Percentiles rank a stretch among this genome's conserved stretches.
Conservation (phyloP, 495 filamentous ascomycete species). For the Neurospora sp. region DNA sequence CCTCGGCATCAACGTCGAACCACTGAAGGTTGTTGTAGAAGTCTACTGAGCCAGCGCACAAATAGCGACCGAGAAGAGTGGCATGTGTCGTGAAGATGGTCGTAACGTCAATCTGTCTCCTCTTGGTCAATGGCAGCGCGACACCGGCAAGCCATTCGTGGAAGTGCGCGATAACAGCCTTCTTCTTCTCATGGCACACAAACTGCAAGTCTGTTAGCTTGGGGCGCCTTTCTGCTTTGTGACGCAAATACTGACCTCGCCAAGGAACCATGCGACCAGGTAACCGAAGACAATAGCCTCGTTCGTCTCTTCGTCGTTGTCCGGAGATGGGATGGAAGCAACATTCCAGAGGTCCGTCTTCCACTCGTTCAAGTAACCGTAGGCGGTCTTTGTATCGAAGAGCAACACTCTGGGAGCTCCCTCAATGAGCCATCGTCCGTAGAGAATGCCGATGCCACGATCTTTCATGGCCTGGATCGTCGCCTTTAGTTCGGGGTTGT, state of each 20-base stretch:
- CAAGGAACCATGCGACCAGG: constrained; percentile 93
- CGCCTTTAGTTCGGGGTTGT: constrained; percentile 64
- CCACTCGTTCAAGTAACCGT: constrained; percentile 90
- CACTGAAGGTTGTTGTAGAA: constrained; percentile 99
- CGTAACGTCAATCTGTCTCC: constrained; percentile 88
- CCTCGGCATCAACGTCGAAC: constrained; percentile 95
- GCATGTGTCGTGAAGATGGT: constrained; percentile 99
- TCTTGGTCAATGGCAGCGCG: constrained; percentile 85
- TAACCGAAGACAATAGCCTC: constrained; percentile 98
- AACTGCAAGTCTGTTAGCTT: constrained; percentile 48
- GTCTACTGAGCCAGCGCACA: constrained; percentile 94
- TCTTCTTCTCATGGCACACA: constrained; percentile 79
- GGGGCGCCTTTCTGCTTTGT: not conserved
- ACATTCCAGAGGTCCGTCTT: constrained; percentile 91
- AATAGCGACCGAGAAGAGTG: constrained; percentile 86
- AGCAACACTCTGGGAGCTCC: constrained; percentile 88
- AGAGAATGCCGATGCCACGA: constrained; percentile 80
- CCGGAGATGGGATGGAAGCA: constrained; percentile 84
- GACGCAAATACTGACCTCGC: constrained; percentile 57
- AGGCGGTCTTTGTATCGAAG: constrained; percentile 90
- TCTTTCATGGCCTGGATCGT: constrained; percentile 86
- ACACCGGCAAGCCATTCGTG: constrained; percentile 98
- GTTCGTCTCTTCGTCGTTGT: constrained; percentile 89
- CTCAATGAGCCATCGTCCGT: constrained; percentile 96
- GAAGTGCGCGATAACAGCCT: constrained; percentile 93